Evolutionary conservation across 139 green algal species (phyloP).

Genomic region (Yamagishiella unicocca): DNA sequence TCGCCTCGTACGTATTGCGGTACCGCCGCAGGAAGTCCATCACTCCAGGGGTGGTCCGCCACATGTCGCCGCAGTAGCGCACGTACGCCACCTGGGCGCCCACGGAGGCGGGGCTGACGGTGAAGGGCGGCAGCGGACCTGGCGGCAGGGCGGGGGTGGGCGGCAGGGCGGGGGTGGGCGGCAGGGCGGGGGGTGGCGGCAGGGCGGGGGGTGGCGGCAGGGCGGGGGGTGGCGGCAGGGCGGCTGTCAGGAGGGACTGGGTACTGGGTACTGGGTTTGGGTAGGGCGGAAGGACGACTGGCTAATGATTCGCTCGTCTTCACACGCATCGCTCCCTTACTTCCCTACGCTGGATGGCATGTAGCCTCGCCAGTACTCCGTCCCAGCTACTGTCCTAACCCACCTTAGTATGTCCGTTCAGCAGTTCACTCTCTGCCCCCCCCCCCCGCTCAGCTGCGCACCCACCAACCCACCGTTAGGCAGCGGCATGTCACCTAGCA

Average conservation of each 20-base stretch:
- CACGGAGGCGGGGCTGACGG: background rate
- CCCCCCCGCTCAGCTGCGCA: background rate
- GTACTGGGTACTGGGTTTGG: too few species aligned
- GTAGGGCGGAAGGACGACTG: too few species aligned
- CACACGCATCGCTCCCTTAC: too few species aligned
- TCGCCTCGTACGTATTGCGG: conserved; percentile 34
- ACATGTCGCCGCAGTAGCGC: conserved; percentile 33
- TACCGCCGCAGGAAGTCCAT: conserved; percentile 1
- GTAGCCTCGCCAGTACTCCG: too few species aligned
- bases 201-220: too few species aligned
- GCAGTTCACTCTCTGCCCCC: background rate
- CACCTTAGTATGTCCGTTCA: too few species aligned
- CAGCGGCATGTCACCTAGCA: conserved; percentile 5
- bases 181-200: background rate
- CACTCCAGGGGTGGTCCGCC: background rate
- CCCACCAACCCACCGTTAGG: background rate
- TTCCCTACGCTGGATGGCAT: too few species aligned
- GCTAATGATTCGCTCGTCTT: too few species aligned
- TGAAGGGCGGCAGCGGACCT: conserved; percentile 8
- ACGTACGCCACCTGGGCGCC: conserved; percentile 24
- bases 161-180: background rate
- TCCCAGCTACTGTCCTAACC: too few species aligned
- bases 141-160: background rate
- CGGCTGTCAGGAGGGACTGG: too few species aligned
- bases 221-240: too few species aligned